Evolutionary conservation across 1,284 basidiomycete genomes (phyloP).

Genomic region (Leccinum variabile): DNA sequence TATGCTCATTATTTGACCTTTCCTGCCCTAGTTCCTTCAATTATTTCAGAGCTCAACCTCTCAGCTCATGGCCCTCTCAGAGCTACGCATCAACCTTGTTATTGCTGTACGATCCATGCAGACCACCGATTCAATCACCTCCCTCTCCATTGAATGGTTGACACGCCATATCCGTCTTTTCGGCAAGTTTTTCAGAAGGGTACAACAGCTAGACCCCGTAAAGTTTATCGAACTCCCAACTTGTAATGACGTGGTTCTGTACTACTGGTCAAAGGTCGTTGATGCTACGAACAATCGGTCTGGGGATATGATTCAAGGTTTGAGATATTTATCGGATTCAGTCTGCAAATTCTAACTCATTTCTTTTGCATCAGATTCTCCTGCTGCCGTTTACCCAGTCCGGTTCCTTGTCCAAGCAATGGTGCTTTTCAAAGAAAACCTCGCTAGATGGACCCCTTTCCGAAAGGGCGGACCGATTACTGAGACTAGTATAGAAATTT

Average conservation of each 20-base stretch:
- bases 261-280: slow-evolving; percentile 76
- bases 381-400: slow-evolving; percentile 63
- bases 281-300: slow-evolving; percentile 56
- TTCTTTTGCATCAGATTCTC: slow-evolving; percentile 43
- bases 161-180: slow-evolving; percentile 67
- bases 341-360: background rate
- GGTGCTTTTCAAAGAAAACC: slow-evolving; percentile 84
- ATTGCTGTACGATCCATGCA: slow-evolving; percentile 35
- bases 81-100: slow-evolving; percentile 45
- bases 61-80: slow-evolving; percentile 55
- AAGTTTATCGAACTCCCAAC: slow-evolving; percentile 64
- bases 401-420: slow-evolving; percentile 84
- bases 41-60: slow-evolving; percentile 59
- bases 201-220: slow-evolving; percentile 60
- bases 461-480: slow-evolving; percentile 61
- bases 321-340: background rate
- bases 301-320: slow-evolving; percentile 58
- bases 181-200: slow-evolving; percentile 74
- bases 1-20: slow-evolving; percentile 8
- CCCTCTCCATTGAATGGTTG: slow-evolving; percentile 51
- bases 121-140: slow-evolving; percentile 31
- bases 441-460: slow-evolving; percentile 68
- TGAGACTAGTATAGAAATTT: slow-evolving; percentile 49
- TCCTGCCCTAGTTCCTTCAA: slow-evolving; percentile 47
- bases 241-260: slow-evolving; percentile 67